Evolutionary conservation across 2,329 filamentous ascomycete genomes (phyloP).

Genomic region (Penicillium sp.): DNA sequence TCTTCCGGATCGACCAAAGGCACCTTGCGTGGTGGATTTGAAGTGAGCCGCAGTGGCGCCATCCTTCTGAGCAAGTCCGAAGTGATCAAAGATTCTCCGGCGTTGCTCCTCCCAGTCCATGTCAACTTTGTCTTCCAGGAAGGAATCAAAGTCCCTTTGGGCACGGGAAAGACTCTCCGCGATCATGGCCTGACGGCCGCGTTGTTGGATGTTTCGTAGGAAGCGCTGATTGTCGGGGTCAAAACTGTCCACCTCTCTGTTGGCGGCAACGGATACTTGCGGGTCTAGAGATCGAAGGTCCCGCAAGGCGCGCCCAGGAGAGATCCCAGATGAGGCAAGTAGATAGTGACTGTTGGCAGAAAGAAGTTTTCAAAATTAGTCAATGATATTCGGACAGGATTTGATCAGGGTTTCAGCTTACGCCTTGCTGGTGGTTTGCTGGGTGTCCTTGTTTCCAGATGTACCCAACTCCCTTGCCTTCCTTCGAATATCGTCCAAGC

Average conservation of each 20-base stretch:
- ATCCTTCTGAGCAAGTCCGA: slow-evolving; percentile 72
- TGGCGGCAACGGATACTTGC: slow-evolving; percentile 59
- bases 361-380: neutral
- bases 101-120: slow-evolving; percentile 96
- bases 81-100: slow-evolving; percentile 92
- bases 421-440: slow-evolving; percentile 57
- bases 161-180: slow-evolving; percentile 88
- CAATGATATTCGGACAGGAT: slow-evolving; percentile 2
- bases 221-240: slow-evolving; percentile 70
- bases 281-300: slow-evolving; percentile 82
- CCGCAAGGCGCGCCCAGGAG: slow-evolving; percentile 80
- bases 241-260: slow-evolving; percentile 45
- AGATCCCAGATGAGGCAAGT: slow-evolving; percentile 89
- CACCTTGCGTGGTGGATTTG: slow-evolving; percentile 39
- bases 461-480: slow-evolving; percentile 78
- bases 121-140: slow-evolving; percentile 91
- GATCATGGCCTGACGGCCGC: slow-evolving; percentile 90
- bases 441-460: slow-evolving; percentile 55
- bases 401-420: slow-evolving; percentile 37
- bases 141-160: slow-evolving; percentile 87
- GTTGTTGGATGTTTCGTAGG: slow-evolving; percentile 82
- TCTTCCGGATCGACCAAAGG: slow-evolving; percentile 56
- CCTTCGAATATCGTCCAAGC: slow-evolving; percentile 81
- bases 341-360: slow-evolving; percentile 74
- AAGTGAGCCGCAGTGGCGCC: slow-evolving; percentile 46